Base-by-base conservation (phyloP, 2,329 filamentous ascomycete species). In the Hymenoscyphus repandus region DNA sequence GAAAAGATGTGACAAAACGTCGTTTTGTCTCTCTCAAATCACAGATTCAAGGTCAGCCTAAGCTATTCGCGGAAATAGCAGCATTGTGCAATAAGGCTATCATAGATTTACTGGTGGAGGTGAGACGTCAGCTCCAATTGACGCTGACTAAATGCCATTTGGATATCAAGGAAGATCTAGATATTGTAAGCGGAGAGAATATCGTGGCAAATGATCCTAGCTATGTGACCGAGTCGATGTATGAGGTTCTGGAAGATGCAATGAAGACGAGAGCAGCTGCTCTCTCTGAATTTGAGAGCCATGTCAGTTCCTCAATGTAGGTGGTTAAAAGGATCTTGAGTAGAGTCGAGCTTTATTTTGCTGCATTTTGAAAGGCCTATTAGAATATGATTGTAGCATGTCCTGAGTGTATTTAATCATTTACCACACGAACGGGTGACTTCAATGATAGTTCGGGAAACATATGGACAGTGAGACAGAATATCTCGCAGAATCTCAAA, bases 131-230 rank as follows among this genome's bases (percentile, higher is more conserved):
- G 44, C 41, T 55, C 12, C 34, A 45, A 22, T 30, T 27, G 31
- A 47, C 39, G 12, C 37, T 50, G 13, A 20, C 53, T n/a, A 39
- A 36, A 15, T 55, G 53, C 45, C 22, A 15, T 7, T 11, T n/a
- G 17, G 40, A 55, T 43, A 55, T 55, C 31, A 20, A 34, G n/a
- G 39, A 27, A 30, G 53, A 55, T 51, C 51, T 55, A 18, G 42
- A 53, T 18, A 18, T 55, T 18, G 27, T 51, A 20, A 27, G 47
- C 12, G 53, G 51, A 30, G 53, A 52, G 39, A 39, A 30, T 15
- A 33, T 45, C 41, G 32, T 42, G 15, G 46, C 20, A 7, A 22
- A 9, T 30, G 47, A 55, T 18, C 38, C 53, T 18, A 32, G 32
- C 7, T 4, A 18, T 13, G 45, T 47, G 34, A 50, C 37, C 10